phyloP scores from a whole-genome alignment of 1,284 basidiomycete species.

The Sporisorium exsertum region DNA sequence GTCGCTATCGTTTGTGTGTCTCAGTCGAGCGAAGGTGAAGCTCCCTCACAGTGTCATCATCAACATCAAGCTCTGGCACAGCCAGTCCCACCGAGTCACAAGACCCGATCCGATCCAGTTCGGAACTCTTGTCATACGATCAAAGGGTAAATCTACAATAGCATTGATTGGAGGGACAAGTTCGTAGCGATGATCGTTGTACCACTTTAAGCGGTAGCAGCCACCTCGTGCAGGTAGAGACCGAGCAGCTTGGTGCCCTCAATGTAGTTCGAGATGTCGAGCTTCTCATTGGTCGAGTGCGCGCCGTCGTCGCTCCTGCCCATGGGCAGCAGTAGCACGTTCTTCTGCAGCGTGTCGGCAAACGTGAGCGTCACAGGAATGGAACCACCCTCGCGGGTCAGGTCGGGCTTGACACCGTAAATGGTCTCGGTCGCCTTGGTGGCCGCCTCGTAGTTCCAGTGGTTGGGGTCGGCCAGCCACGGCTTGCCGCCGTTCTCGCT shows the following conservation, averaged over 20 bases:
- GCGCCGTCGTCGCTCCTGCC: constrained; percentile 82
- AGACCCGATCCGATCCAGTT: neutral
- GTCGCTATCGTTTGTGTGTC: neutral
- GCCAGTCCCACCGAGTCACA: neutral
- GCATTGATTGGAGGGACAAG: neutral
- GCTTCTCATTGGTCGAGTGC: constrained; percentile 94
- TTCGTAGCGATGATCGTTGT: neutral
- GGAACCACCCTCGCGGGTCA: constrained; percentile 93
- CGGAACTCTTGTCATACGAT: neutral
- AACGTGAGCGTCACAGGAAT: constrained; percentile 97
- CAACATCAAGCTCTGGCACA: constrained; percentile 5
- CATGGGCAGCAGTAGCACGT: constrained; percentile 89
- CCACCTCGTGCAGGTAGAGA: constrained; percentile 84
- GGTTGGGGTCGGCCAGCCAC: constrained; percentile 71
- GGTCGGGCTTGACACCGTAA: constrained; percentile 85
- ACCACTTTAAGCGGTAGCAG: constrained; percentile 57
- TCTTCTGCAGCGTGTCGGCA: constrained; percentile 75
- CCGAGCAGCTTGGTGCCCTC: constrained; percentile 80
- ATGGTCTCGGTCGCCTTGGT: constrained; percentile 83
- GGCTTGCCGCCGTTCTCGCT: constrained; percentile 67
- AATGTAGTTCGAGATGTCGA: constrained; percentile 92
- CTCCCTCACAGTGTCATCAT: neutral
- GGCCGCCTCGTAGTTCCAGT: constrained; percentile 96
- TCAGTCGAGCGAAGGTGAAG: neutral
- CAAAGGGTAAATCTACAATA: neutral